Base-by-base conservation (phyloP, 345 rosid genomes). In the Trapa bicornis region DNA sequence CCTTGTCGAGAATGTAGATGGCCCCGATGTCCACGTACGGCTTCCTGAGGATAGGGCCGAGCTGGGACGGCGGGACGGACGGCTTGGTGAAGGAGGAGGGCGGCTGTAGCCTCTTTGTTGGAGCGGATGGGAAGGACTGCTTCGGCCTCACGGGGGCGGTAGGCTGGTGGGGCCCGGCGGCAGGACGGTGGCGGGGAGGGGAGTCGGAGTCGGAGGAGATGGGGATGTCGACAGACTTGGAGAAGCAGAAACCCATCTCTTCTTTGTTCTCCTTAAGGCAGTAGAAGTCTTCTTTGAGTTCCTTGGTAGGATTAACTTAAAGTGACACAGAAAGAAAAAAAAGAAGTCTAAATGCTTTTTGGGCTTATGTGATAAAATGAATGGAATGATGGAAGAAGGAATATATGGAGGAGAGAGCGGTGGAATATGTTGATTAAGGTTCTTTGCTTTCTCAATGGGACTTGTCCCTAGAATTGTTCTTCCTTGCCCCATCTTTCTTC, bases 1-100 rank as follows among this genome's bases (percentile, higher is more conserved):
- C 96, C 65, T 77, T 83, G 61, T 84, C 84, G 47, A 94, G 77
- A 37, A 72, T 73, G 71, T 87, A 91, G 65, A 77, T 58, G 13
- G 83, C 60, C 33, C 69, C 66, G 70, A 93, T 73, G 37, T 87
- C 84, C 16, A 81, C 88, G 75, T 81, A 87, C 4, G 91, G 92
- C 43, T 81, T 85, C 32, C 82, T 72, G 2, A 94, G 77, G 65
- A 94, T 73, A 63, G 79, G 70, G 66, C 78, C 86, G 54, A 75
- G 74, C 50, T 80, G 73, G 4, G 89, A 71, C 15, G 78, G 17
- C 70, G 67, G 4, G 68, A 29, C 7, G 8, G 43, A 11, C 16
- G 43, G 22, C 33, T 39, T 5, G 57, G 61, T 9, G 38, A 57
- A 2, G 4, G 89, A 72, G 22, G 78, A 22, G 67, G 67, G 1